Base-by-base conservation (phyloP, 176 grass and related monocot genomes). In the Ananas comosus region DNA sequence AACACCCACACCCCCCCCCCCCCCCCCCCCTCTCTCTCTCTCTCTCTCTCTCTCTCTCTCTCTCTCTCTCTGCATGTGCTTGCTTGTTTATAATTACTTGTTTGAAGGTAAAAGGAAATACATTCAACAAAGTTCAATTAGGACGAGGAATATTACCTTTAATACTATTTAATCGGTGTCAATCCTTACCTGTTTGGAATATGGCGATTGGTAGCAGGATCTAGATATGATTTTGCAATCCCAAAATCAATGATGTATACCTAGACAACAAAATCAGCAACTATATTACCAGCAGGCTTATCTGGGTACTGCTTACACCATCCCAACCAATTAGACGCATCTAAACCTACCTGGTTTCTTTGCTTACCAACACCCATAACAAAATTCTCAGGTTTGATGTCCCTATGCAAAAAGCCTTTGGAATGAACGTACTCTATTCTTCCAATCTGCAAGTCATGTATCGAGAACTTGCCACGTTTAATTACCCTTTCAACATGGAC, bases 321-420 rank as follows among this genome's bases (percentile, higher is more conserved):
- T 42, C 33, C 33, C 4, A 42, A 42, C 33, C 33, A 42, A 42
- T 42, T 42, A 42, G 33, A 42, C 0, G 33, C 33, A 42, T 6
- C 5, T 5, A 42, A 42, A 83, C 78, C 64, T 71, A 97, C 94
- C 86, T 97, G 89, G 66, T 92, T 92, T 69, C 86, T 87, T 79
- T 92, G 90, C 51, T 84, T 72, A 77, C 94, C 89, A 17, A 97
- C 86, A 56, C 94, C 94, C 94, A 97, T 92, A 19, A 97, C 69
- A 83, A 97, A 97, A 72, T 97, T 97, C 74, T 97, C 86, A 67
- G 94, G 94, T 78, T 97, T 97, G 51, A 97, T 88, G 42, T 97
- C 94, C 75, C 94, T 76, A 73, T 97, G 94, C 50, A 97, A 83
- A 80, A 89, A 97, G 49, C 94, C 94, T 85, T 90, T 97, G n/a